Evolutionary conservation across 2,329 filamentous ascomycete genomes (phyloP).

Genomic region (Aquanectria penicillioides): DNA sequence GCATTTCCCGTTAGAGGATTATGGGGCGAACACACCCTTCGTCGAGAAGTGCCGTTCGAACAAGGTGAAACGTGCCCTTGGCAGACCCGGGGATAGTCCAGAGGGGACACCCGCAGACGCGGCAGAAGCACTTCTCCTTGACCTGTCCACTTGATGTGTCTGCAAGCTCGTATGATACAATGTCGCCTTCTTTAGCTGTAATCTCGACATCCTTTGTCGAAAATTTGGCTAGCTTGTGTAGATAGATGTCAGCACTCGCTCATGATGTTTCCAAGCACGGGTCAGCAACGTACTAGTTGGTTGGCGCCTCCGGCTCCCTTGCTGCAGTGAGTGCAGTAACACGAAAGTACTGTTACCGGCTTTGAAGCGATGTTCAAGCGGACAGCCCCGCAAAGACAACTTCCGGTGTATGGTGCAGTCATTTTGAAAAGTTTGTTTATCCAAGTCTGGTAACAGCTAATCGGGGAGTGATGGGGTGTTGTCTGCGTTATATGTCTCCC

Average conservation of each 20-base stretch:
- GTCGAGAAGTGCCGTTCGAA: conserved; percentile 38
- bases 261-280: background rate
- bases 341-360: conserved; percentile 30
- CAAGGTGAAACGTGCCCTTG: conserved; percentile 34
- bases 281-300: conserved; percentile 19
- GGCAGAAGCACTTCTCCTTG: conserved; percentile 42
- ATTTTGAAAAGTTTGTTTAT: no score
- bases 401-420: conserved; percentile 26
- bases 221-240: conserved; percentile 43
- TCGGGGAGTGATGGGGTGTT: no score
- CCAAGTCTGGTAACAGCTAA: no score
- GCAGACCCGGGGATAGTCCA: conserved; percentile 42
- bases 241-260: background rate
- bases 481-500: no score
- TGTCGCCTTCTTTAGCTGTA: background rate
- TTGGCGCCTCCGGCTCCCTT: conserved; percentile 32
- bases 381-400: conserved; percentile 32
- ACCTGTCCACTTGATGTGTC: conserved; percentile 39
- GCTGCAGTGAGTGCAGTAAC: conserved; percentile 34
- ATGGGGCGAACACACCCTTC: conserved; percentile 35
- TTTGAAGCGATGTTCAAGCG: conserved; percentile 23
- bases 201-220: conserved; percentile 23
- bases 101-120: conserved; percentile 38
- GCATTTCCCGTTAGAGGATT: background rate
- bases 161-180: conserved; percentile 29